phyloP scores from a whole-genome alignment of 768 basidiomycete species.

The Mycena vitilis region DNA sequence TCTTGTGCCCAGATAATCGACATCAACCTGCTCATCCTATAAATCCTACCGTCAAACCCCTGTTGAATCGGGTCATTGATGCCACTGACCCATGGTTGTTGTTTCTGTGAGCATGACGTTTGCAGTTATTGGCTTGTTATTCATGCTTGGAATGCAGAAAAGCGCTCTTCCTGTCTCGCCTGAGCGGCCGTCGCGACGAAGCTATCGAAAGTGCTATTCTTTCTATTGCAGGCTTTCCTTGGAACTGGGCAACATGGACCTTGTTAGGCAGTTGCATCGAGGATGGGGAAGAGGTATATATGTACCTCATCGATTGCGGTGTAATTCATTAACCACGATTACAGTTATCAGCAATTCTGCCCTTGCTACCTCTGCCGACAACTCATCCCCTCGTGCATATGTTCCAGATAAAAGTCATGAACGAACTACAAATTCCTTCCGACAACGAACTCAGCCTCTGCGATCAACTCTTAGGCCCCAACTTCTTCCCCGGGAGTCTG shows the following conservation, averaged over 20 bases:
- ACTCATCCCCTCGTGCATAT: constrained; percentile 65
- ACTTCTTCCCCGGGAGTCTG: constrained; percentile 83
- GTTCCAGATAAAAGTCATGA: constrained; percentile 90
- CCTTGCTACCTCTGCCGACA: constrained; percentile 58
- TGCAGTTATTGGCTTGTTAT: constrained; percentile 10
- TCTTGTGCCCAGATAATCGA: constrained; percentile 63
- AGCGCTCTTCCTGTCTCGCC: constrained; percentile 82
- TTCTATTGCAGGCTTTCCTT: constrained; percentile 83
- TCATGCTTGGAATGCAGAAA: constrained; percentile 62
- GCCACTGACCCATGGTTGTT: constrained; percentile 83
- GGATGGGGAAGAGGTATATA: constrained; percentile 85
- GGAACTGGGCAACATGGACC: constrained; percentile 97
- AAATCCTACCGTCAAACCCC: constrained; percentile 65
- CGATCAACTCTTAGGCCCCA: constrained; percentile 75
- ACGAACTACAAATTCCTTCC: constrained; percentile 89
- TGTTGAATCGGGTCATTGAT: constrained; percentile 70
- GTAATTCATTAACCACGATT: constrained; percentile 32
- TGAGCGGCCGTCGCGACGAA: constrained; percentile 79
- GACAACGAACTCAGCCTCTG: constrained; percentile 88
- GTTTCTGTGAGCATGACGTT: constrained; percentile 71
- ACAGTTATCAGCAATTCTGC: constrained; percentile 61
- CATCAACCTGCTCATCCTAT: constrained; percentile 76
- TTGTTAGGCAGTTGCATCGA: constrained; percentile 83
- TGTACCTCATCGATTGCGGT: constrained; percentile 16
- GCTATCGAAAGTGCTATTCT: constrained; percentile 85